Evolutionary conservation across 208 protist genomes (phyloP), one percentile per base, ranked within the genome.

Genomic region (Leishmania martiniquensis): DNA sequence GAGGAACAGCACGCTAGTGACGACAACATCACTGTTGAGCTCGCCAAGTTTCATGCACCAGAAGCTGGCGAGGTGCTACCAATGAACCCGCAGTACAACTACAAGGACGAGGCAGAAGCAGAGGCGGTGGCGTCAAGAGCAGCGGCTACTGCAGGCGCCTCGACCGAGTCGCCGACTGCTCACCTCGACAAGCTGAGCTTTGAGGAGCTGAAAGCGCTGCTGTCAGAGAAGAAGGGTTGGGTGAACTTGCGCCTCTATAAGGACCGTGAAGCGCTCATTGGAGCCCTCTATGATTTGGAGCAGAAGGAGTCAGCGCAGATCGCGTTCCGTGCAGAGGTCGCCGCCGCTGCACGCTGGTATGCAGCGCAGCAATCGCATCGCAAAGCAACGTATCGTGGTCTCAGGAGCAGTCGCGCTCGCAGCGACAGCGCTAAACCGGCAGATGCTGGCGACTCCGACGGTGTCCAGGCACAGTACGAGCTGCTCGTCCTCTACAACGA

Each of bases 141-240:
- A 4, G 59, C 77, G 9, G 37, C 62, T 17, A 4, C 12, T 63
- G 39, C 42, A 52, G 66, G 22, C 44, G 44, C 66, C 44, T 45
- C 29, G 6, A 45, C 65, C 42, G 32, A 69, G 32, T 51, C 54
- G 9, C 17, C 62, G 32, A 66, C 70, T 22, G 72, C 72, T 29
- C 57, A 83, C 54, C 60, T 83, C 6, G 57, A 67, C 20, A 57
- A 22, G 17, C 25, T 83, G 59, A 75, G 67, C 25, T 32, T 76
- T 12, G 80, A 81, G 22, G 84, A 88, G 29, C 82, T 88, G 42
- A 85, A 81, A 57, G 32, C 65, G 45, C n/a, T 83, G 37, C 49
- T 88, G 37, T 74, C 68, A 7, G 84, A 88, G 25, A 88, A 83
- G 45, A 82, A 88, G 6, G 81, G 81, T 32, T 49, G 70, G 57